phyloP scores from a whole-genome alignment of 2,329 filamentous ascomycete species.

The Pseudogymnoascus destructans region DNA sequence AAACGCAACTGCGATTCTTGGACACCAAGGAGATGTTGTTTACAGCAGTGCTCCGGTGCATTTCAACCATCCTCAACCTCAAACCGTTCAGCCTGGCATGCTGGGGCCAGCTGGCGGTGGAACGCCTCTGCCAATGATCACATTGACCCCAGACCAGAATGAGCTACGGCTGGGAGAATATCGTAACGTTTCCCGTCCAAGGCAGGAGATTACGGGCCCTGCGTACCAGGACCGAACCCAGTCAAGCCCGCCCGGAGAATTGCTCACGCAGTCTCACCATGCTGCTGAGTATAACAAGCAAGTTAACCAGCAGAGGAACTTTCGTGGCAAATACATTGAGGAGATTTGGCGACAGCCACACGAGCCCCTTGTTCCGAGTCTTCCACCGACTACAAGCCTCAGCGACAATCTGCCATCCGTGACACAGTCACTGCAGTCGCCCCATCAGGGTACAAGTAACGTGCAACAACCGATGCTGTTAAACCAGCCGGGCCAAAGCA shows the following conservation, averaged over 20 bases:
- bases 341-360: constrained; percentile 73
- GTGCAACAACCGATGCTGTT: constrained; percentile 39
- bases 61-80: constrained; percentile 50
- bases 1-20: constrained; percentile 44
- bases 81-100: constrained; percentile 60
- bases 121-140: constrained; percentile 72
- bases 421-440: constrained; percentile 44
- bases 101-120: constrained; percentile 51
- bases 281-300: constrained; percentile 84
- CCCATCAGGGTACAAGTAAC: constrained; percentile 41
- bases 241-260: constrained; percentile 60
- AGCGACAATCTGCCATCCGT: constrained; percentile 33
- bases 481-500: constrained; percentile 30
- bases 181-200: constrained; percentile 66
- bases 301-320: constrained; percentile 65
- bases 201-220: constrained; percentile 79
- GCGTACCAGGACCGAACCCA: constrained; percentile 80
- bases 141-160: constrained; percentile 63
- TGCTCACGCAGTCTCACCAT: constrained; percentile 75
- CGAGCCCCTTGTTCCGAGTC: constrained; percentile 51
- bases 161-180: constrained; percentile 71
- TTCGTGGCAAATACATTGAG: constrained; percentile 67
- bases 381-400: constrained; percentile 28
- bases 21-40: constrained; percentile 67
- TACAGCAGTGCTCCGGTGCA: constrained; percentile 63